Conservation (phyloP, 768 basidiomycete species). For the Suillus clintonianus region DNA sequence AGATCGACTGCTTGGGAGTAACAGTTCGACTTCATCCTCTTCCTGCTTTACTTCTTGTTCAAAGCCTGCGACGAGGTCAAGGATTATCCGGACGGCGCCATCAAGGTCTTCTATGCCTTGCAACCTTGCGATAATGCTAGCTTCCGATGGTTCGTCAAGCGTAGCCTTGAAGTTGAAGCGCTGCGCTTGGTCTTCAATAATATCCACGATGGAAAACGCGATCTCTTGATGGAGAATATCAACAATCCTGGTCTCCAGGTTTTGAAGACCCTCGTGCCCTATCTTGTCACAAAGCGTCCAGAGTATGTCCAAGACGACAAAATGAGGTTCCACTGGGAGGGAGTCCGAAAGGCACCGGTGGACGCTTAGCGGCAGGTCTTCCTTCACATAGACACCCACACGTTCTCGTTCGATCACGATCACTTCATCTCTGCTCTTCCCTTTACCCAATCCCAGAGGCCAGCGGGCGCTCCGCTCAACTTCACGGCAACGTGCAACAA, state of each 20-base stretch:
- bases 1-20: constrained; percentile 53
- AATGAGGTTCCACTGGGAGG: constrained; percentile 49
- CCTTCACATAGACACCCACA: constrained; percentile 58
- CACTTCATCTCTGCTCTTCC: constrained; percentile 42
- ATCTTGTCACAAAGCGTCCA: constrained; percentile 65
- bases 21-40: constrained; percentile 65
- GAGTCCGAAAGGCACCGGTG: constrained; percentile 50
- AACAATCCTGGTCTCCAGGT: constrained; percentile 57
- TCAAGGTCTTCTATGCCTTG: constrained; percentile 59
- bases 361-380: constrained; percentile 68
- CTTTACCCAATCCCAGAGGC: constrained; percentile 68
- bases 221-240: constrained; percentile 77
- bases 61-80: constrained; percentile 74
- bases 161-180: constrained; percentile 53
- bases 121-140: constrained; percentile 63
- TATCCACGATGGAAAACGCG: constrained; percentile 75
- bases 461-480: constrained; percentile 85
- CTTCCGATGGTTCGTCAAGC: constrained; percentile 59
- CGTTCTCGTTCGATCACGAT: constrained; percentile 80
- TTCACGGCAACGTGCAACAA: constrained; percentile 86
- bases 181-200: constrained; percentile 65
- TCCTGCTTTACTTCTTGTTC: constrained; percentile 73
- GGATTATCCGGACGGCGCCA: constrained; percentile 51
- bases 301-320: constrained; percentile 57
- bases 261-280: constrained; percentile 56